Evolutionary conservation across 129 eudicot genomes (phyloP), one percentile per base, ranked within the genome.

Genomic region (Centrapalus pauciflorus): DNA sequence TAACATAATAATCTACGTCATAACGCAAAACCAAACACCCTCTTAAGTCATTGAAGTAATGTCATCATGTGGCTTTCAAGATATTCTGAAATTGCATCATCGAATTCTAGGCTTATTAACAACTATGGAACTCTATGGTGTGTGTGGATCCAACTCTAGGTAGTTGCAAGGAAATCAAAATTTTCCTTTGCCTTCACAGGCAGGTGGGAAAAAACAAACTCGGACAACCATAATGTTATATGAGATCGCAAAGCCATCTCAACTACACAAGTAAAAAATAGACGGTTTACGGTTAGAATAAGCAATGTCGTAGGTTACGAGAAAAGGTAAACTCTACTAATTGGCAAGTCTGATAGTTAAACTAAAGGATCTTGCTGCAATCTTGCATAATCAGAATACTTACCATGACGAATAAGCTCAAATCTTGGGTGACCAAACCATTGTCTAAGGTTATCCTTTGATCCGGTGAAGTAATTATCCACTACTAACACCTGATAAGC

Each of bases 331-430:
- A 48, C 0, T 48, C 5, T 48, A 1, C 16, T 48, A 48, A 48
- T 17, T 48, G 25, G 8, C 25, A 48, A n/a, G 25, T 16, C 54
- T 17, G 19, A 48, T 17, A 12, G 54, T 48, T 23, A 48, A 48
- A 48, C 23, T 48, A 48, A 48, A 45, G 19, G 11, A 48, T 4
- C 24, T 46, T 5, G 54, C 19, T 14, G 25, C 54, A 48, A 48
- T 48, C 54, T 48, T 48, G 25, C 11, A 48, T 5, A 48, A 48
- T 48, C 25, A 48, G 59, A 78, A 9, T 71, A 21, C 56, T 35
- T 83, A 89, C 97, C 97, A 75, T 89, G 97, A 41, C 97, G 88
- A 75, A 89, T 89, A 64, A 89, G 97, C 79, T 89, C 97, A 52
- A 89, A 89, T 77, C 97, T 80, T 25, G 97, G 97, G 71, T 89